Evolutionary conservation across 208 protist genomes (phyloP), one percentile per base, ranked within the genome.

Genomic region (Entamoeba moshkovskii): DNA sequence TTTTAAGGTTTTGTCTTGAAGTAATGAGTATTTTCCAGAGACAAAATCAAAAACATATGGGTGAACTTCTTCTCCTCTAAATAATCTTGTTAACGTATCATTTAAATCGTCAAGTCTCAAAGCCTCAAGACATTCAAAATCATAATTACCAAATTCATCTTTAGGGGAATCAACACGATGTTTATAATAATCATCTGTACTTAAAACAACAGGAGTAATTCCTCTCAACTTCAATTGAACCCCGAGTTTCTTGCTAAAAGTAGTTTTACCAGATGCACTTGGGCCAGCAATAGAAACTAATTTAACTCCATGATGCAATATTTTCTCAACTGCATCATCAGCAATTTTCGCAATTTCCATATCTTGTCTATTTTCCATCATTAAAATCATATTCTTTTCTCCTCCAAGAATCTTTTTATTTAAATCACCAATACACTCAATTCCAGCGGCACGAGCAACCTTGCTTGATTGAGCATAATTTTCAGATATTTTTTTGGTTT

Each of bases 111-210:
- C 46, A 42, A 97, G 13, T 46, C 95, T 93, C 13, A 97, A 33
- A 25, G 96, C 95, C 45, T 97, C 95, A 38, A 96, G 46, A 18
- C 15, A 25, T 93, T 97, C 96, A 66, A 97, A 97, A 93, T 97
- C 96, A 47, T 95, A 95, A n/a, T 94, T 94, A 45, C 96, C 96
- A 45, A 95, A 49, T 33, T 96, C 94, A n/a, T 96, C 95, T 15
- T 47, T 45, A 22, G 94, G 94, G 1, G 94, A 94, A 22, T 94
- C 46, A 4, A 92, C 94, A 15, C 92, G 91, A 73, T 94, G 29
- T 29, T 96, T 91, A 59, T 96, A 96, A 52, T 97, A 96, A 93
- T 96, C 95, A 92, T 96, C 96, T 1, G 96, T n/a, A 16, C 94
- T 94, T 5, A 96, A 42, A 13, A 66, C 38, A 33, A 95, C 45